These are phyloP conservation scores for Cudoniella acicularis DNA, from an alignment of 495 filamentous ascomycete genomes.

Conservation along the genomic window DNA sequence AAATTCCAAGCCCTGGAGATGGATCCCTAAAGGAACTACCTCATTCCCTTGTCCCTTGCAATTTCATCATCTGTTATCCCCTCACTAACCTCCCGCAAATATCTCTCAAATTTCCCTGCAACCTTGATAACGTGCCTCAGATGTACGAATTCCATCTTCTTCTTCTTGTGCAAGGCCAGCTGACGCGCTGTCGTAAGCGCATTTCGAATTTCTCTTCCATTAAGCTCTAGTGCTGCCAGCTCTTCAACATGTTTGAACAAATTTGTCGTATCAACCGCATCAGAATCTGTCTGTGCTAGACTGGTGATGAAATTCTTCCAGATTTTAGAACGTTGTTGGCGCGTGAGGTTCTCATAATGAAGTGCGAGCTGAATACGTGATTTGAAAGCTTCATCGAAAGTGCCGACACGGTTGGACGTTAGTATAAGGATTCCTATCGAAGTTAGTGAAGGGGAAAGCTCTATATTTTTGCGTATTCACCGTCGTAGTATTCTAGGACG, in stretches of 20 bases:
- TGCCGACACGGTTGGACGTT: conserved; percentile 52
- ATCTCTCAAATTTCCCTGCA: conserved; percentile 21
- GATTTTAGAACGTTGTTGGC: not conserved
- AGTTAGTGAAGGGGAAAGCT: not conserved
- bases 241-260: conserved; percentile 3
- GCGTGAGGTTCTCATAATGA: conserved; percentile 14
- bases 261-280: not conserved
- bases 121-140: conserved; percentile 15
- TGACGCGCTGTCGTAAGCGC: conserved; percentile 33
- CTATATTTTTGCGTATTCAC: not conserved
- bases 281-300: not conserved
- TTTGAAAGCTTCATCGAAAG: conserved; percentile 51
- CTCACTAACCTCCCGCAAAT: conserved; percentile 20
- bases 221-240: conserved; percentile 29
- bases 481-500: conserved; percentile 50
- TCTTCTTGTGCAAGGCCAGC: conserved; percentile 11
- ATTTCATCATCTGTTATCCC: not conserved
- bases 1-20: too few relatives aligned
- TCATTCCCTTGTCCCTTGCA: not conserved
- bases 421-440: conserved; percentile 49
- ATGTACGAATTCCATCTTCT: conserved; percentile 8
- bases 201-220: conserved; percentile 40
- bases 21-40: too few relatives aligned
- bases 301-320: not conserved
- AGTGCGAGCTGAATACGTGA: conserved; percentile 10